These are phyloP conservation scores for Lolium perenne DNA, from an alignment of 176 grass and related monocot genomes.

Conservation along the genomic window DNA sequence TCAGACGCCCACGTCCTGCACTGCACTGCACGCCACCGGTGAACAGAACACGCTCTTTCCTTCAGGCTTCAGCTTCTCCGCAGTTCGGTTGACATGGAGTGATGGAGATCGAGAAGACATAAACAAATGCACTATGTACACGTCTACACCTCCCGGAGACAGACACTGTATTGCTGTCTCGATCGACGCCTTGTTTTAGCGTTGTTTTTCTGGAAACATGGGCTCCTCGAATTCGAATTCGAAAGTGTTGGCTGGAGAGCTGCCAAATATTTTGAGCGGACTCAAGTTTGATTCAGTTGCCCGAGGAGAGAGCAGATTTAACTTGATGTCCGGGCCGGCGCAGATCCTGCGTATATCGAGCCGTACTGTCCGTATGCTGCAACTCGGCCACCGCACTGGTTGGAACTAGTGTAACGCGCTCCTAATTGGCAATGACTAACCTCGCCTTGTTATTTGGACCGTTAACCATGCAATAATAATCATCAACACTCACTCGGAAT, in stretches of 20 bases:
- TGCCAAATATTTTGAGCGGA: conserved; percentile 14
- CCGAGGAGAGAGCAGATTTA: neutral
- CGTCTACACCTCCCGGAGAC: no score
- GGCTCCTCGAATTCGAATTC: conserved; percentile 42
- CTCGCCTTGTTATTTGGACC: neutral
- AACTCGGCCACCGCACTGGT: conserved; percentile 33
- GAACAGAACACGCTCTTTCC: neutral
- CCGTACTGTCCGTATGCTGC: conserved; percentile 29
- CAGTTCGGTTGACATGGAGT: neutral
- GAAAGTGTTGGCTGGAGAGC: conserved; percentile 1
- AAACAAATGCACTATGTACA: neutral
- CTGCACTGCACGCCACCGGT: conserved; percentile 1
- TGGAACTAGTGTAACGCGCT: conserved; percentile 22
- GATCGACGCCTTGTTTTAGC: neutral
- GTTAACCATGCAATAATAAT: neutral
- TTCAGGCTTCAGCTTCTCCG: neutral
- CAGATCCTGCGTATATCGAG: conserved; percentile 41
- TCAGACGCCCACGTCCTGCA: neutral
- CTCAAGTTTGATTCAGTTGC: conserved; percentile 1
- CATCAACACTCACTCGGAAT: no score
- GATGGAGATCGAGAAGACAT: neutral
- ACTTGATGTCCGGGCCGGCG: neutral
- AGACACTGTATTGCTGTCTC: neutral
- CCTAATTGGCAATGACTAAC: conserved; percentile 4
- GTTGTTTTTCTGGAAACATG: conserved; percentile 22